phyloP scores from a whole-genome alignment of 345 rosid species.

The Ailanthus altissimus region DNA sequence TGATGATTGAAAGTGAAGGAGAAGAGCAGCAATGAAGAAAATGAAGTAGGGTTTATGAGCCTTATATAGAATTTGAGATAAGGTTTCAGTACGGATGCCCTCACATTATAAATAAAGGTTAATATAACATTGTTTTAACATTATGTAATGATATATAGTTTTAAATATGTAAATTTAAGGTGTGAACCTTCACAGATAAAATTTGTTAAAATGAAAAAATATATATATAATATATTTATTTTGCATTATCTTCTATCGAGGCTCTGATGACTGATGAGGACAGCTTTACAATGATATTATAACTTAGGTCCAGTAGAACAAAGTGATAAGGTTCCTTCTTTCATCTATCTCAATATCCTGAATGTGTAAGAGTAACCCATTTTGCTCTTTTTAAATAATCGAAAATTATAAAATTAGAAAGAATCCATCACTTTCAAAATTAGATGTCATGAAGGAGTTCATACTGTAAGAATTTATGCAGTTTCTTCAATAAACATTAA shows the following conservation, averaged over 20 bases:
- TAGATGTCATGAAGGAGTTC: too few species aligned
- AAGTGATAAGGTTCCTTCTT: constrained; percentile 22
- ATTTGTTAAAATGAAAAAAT: neutral
- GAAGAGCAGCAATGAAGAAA: neutral
- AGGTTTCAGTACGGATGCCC: neutral
- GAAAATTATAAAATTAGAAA: too few species aligned
- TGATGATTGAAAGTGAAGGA: neutral
- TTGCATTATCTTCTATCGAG: constrained; percentile 17
- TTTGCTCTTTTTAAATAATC: neutral
- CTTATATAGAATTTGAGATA: constrained; percentile 20
- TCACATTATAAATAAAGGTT: too few species aligned
- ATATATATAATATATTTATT: neutral
- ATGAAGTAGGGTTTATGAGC: neutral
- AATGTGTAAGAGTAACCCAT: neutral
- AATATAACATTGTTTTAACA: too few species aligned
- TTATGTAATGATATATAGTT: too few species aligned
- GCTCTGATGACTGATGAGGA: constrained; percentile 7
- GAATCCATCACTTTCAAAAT: too few species aligned
- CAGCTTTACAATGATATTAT: constrained; percentile 17
- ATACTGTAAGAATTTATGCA: too few species aligned
- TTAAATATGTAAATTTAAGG: too few species aligned
- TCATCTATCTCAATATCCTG: neutral
- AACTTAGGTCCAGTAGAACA: constrained; percentile 9
- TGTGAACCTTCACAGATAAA: too few species aligned
- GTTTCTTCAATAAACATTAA: too few species aligned